phyloP scores from a whole-genome alignment of 169 alveolate genomes.

The Cyclospora cayetanensis region DNA sequence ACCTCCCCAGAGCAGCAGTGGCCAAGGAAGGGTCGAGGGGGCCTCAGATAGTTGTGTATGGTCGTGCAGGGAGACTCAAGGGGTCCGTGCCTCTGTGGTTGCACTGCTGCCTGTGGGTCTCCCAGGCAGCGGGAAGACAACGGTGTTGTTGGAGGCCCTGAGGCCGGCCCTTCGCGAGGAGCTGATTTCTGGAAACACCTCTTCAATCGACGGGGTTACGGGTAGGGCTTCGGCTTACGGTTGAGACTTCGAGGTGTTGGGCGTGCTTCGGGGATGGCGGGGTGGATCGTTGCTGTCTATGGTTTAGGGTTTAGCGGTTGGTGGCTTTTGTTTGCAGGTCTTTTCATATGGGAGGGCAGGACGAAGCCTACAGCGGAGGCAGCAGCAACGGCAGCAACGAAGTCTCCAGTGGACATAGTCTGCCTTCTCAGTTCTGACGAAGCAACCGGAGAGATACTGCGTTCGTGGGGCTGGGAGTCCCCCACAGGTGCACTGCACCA shows the following conservation, averaged over 20 bases:
- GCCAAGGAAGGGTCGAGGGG: too few species aligned
- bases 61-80: too few species aligned
- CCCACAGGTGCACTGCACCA: slow-evolving; percentile 1
- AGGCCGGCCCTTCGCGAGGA: slow-evolving; percentile 48
- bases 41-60: too few species aligned
- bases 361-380: not conserved
- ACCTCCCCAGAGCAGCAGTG: too few species aligned
- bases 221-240: not conserved
- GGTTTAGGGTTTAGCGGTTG: not conserved
- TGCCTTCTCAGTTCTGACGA: slow-evolving; percentile 38
- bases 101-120: slow-evolving; percentile 59
- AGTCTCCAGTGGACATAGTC: not conserved
- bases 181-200: not conserved
- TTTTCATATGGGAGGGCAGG: slow-evolving; percentile 42
- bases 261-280: too few species aligned
- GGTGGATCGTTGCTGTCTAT: not conserved
- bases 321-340: not conserved
- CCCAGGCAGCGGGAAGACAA: slow-evolving; percentile 58
- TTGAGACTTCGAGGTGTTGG: not conserved
- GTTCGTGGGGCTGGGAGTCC: not conserved
- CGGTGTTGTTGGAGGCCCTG: slow-evolving; percentile 47
- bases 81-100: slow-evolving; percentile 29
- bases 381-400: not conserved
- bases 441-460: slow-evolving; percentile 20
- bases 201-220: slow-evolving; percentile 17